Base-by-base conservation (phyloP, 257 asterid species). In the Penstemon davidsonii region DNA sequence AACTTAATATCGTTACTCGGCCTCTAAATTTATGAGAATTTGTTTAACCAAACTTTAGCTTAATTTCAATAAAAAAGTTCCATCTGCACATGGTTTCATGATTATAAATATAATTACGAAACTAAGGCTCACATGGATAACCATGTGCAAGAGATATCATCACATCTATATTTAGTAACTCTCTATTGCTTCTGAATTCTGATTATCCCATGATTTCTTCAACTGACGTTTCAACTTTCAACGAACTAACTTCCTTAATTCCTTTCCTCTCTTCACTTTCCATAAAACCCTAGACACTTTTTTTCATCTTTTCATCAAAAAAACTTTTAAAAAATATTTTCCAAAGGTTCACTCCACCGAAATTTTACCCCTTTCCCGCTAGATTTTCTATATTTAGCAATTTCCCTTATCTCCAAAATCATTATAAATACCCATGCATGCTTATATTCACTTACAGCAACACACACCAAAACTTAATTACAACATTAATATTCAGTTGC, bases 391-490 rank as follows among this genome's bases (percentile, higher is more conserved):
- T 78, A 51, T 78, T 65, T 85, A 71, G 81, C 38, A 70, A 42
- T 0, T 42, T 10, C 33, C 44, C 46, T 68, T 64, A 61, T 52
- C 81, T 13, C 13, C 54, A 65, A 69, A 6, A 4, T 66, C 64
- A 47, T 44, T 82, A 85, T 82, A 85, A 80, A 80, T 85, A 78
- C 33, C 65, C 72, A 69, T 66, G 74, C 72, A 69, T 66, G 74
- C 73, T 55, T 33, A 10, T 58, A 66, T 53, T 33, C 42, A 25
- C 64, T 54, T 19, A 25, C 33, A 19, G 0, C 70, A 25, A 60
- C 62, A 25, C 55, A 46, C 46, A 71, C 33, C 33, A 25, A 25
- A 25, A 25, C 33, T 25, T 25, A 25, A 25, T 25, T 25, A 25
- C 33, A 25, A 25, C 33, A 25, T 25, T 25, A 25, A 25, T 25